Evolutionary conservation across 352 stramenopile genomes (phyloP).

Genomic region (Phytophthora vignae): DNA sequence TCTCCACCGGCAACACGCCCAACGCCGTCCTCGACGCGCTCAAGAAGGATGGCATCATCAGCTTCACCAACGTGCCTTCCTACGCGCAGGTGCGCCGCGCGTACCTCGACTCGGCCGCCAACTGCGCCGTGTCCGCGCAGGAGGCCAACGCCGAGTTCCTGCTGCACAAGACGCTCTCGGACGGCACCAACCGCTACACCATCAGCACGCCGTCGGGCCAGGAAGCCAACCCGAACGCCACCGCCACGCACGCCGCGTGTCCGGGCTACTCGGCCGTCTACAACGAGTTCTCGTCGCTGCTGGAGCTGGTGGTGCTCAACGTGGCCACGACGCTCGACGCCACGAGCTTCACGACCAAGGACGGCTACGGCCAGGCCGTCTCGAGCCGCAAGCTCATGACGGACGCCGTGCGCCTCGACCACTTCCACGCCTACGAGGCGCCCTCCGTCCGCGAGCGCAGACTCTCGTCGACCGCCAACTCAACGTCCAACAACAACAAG

Average conservation of each 20-base stretch:
- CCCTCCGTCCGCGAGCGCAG: constrained; percentile 30
- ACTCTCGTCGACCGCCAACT: constrained; percentile 10
- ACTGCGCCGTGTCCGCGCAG: constrained; percentile 56
- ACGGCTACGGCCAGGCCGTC: constrained; percentile 46
- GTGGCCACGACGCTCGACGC: constrained; percentile 55
- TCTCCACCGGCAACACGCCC: constrained; percentile 43
- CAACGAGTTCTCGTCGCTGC: constrained; percentile 47
- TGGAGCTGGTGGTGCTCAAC: constrained; percentile 57
- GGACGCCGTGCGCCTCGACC: constrained; percentile 64
- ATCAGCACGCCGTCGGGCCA: constrained; percentile 67
- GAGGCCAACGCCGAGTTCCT: constrained; percentile 48
- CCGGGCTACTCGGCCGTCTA: constrained; percentile 53
- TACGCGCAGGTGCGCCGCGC: constrained; percentile 49
- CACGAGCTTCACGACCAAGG: constrained; percentile 49
- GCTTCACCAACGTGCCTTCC: constrained; percentile 64
- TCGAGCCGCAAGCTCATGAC: constrained; percentile 60
- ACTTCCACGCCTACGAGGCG: constrained; percentile 70
- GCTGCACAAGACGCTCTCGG: constrained; percentile 62
- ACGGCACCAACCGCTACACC: constrained; percentile 75
- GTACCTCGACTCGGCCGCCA: constrained; percentile 59
- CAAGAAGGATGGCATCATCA: constrained; percentile 75
- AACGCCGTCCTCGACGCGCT: constrained; percentile 57
- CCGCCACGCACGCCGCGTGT: constrained; percentile 43
- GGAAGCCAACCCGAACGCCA: constrained; percentile 35
- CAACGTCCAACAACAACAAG: neutral